Evolutionary conservation across 768 basidiomycete genomes (phyloP), one percentile per base, ranked within the genome.

Genomic region (Heimioporus sp.): DNA sequence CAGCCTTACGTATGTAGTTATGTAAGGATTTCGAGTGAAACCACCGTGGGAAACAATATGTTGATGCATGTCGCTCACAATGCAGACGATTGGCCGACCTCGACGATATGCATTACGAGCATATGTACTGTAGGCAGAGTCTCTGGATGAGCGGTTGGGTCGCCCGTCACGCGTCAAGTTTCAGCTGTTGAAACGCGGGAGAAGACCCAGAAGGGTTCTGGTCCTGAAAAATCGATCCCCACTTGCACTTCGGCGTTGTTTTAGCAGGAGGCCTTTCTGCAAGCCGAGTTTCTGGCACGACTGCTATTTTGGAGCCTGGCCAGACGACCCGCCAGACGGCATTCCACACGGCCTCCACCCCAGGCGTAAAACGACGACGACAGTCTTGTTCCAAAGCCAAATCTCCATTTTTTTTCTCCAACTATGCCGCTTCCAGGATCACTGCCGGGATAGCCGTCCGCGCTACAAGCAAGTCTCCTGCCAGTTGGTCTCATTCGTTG

Each of bases 361-460:
- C 89, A 92, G 65, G 69, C 78, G 4, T 73, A 87, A 52, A 76
- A 77, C 48, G 88, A 90, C 61, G 80, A 84, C 51, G 82, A 87
- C 43, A 56, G 50, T 21, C 59, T 65, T 12, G 56, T 80, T 2
- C 84, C 85, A 10, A 78, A 73, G 59, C 69, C 63, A 5, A 85
- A 87, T 57, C 68, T 77, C 13, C 73, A 85, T 12, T 86, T 83
- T 90, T 86, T 83, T 90, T 88, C 68, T 90, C 88, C 12, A 91
- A 90, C 63, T 91, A 91, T 51, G 86, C 88, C 0, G 78, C 72
- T 20, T 81, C 85, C 37, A 91, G 91, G 63, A 59, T 71, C 9
- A 66, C 72, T 24, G 87, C 80, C 1, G 89, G 91, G 63, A 56
- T 55, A 34, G 61, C 66, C 11, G 79, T 83, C 12, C 69, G 78